Conservation (phyloP, 2,329 filamentous ascomycete genomes). For the Pseudogymnoascus sp. region DNA sequence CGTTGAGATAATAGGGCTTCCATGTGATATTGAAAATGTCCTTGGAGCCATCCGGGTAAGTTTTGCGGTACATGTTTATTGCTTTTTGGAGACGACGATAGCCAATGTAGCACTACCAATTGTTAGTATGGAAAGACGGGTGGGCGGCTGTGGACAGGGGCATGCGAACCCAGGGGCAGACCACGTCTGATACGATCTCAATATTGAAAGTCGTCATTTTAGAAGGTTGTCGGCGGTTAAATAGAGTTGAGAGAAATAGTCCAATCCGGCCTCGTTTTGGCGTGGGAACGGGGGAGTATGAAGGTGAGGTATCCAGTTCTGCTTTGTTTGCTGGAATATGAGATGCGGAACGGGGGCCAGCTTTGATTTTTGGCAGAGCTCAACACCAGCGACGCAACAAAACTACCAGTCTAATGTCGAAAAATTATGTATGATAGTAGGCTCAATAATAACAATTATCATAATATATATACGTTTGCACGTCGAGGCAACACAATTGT, state of each 20-base stretch:
- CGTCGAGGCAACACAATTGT: neutral
- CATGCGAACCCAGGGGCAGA: constrained; percentile 54
- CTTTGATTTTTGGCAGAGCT: neutral
- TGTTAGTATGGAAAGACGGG: neutral
- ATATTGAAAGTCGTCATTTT: constrained; percentile 70
- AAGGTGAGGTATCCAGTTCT: neutral
- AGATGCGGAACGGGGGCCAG: neutral
- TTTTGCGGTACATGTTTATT: constrained; percentile 58
- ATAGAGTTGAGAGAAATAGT: neutral
- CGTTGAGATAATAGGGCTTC: constrained; percentile 73
- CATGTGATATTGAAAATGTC: constrained; percentile 70
- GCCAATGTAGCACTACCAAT: constrained; percentile 60
- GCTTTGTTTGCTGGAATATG: neutral
- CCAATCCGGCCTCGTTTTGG: neutral
- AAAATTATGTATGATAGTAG: neutral
- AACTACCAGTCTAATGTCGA: neutral
- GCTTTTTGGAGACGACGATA: constrained; percentile 67
- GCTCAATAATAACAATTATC: neutral
- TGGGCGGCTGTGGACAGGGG: neutral
- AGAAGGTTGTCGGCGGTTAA: neutral
- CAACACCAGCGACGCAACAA: neutral
- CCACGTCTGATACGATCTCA: constrained; percentile 70
- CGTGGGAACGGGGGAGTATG: neutral
- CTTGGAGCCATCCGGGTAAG: constrained; percentile 46
- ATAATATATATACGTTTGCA: neutral